Evolutionary conservation across 108 stramenopile species (phyloP), one percentile per base, ranked within the genome.

Genomic region (Asterionellopsis glacialis): DNA sequence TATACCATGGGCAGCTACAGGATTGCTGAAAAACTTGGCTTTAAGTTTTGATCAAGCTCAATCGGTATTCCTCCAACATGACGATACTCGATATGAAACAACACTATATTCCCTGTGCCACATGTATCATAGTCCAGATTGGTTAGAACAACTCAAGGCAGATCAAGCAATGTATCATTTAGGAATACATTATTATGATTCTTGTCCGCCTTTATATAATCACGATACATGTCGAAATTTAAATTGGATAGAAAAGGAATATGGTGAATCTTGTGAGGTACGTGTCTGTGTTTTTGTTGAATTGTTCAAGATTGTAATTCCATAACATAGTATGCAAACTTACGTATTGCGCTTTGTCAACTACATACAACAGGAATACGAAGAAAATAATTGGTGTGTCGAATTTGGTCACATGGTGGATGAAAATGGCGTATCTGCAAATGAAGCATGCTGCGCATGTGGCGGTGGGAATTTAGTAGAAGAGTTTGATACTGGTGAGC

Each of bases 111-210:
- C n/a, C n/a, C n/a, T 48, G 16, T 21, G 16, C 9, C 6, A 48
- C 47, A 33, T 33, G 33, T 33, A 33, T 48, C 44, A 56, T 19
- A 51, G 23, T n/a, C 61, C 61, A 6, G 61, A 69, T 28, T 69
- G 68, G 60, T 63, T 69, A 38, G 60, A 69, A 47, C 51, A 43
- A 41, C 26, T 45, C 9, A 69, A 69, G 27, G 60, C 44, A 6
- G 13, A 40, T 15, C 28, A 50, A 19, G 61, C 60, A 0, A 43
- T 53, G 1, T 54, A 62, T 63, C 51, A 49, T 25, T 43, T 64
- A 28, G 58, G 58, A 7, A n/a, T 27, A 15, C 11, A 63, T 60
- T 19, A 64, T 25, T 21, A 41, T 13, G 47, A 48, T 2, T 5
- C 1, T 7, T 48, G 47, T 21, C 5, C 47, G 5, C 47, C 47